These are phyloP conservation scores for Calonectria hongkongensis DNA, from an alignment of 2,329 filamentous ascomycete species.

Conservation along the genomic window DNA sequence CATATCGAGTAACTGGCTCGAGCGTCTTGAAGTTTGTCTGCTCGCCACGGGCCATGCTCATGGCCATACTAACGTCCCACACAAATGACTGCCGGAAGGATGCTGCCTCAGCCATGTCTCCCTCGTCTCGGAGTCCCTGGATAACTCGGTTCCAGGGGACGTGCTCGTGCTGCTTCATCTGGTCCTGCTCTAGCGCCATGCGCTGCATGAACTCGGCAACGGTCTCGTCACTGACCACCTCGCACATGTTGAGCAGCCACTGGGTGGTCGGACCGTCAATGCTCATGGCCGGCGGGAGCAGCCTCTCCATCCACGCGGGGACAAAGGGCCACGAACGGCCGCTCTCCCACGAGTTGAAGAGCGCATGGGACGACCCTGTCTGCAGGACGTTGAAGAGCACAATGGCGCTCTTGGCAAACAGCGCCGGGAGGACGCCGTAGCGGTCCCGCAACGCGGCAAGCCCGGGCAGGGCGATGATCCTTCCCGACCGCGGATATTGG, in stretches of 20 bases:
- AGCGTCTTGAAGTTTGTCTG: slow-evolving; percentile 50
- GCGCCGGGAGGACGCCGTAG: slow-evolving; percentile 51
- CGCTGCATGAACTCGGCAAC: slow-evolving; percentile 54
- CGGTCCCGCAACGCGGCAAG: slow-evolving; percentile 50
- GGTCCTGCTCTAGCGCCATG: slow-evolving; percentile 53
- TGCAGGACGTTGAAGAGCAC: slow-evolving; percentile 59
- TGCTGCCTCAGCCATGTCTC: slow-evolving; percentile 55
- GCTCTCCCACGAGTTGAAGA: slow-evolving; percentile 60
- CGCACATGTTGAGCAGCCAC: slow-evolving; percentile 60
- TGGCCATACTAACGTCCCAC: slow-evolving; percentile 61
- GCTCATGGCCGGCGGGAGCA: slow-evolving; percentile 60
- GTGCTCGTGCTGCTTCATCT: slow-evolving; percentile 55
- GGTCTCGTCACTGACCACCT: slow-evolving; percentile 53
- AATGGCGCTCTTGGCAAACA: slow-evolving; percentile 59
- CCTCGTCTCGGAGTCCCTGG: slow-evolving; percentile 58
- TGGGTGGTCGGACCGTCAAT: slow-evolving; percentile 62
- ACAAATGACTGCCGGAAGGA: slow-evolving; percentile 62
- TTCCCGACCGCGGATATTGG: slow-evolving; percentile 56
- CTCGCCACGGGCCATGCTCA: slow-evolving; percentile 45
- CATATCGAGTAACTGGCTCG: slow-evolving; percentile 58
- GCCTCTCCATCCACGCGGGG: slow-evolving; percentile 58
- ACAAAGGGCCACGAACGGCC: slow-evolving; percentile 62
- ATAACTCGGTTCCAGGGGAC: slow-evolving; percentile 60
- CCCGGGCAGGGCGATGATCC: slow-evolving; percentile 54
- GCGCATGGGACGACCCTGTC: slow-evolving; percentile 56